Conservation (phyloP, 805 yeast species). For the Nadsonia fulvescens region DNA sequence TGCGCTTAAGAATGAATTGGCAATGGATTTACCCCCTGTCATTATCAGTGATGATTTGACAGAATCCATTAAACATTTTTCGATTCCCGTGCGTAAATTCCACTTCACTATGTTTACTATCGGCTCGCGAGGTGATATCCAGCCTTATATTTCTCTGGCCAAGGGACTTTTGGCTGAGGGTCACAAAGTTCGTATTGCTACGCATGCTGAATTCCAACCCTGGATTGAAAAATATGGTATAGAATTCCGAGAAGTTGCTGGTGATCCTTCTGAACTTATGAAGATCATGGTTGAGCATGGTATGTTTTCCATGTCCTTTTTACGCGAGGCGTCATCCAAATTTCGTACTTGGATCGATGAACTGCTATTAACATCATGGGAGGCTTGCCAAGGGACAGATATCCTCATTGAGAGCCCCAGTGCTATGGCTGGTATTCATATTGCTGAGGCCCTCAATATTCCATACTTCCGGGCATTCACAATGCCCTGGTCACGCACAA, state of each 20-base stretch:
- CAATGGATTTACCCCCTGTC: constrained; percentile 9
- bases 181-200: constrained; percentile 66
- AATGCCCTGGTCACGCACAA: constrained; percentile 95
- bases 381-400: constrained; percentile 67
- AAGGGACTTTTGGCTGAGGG: constrained; percentile 66
- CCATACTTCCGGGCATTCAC: constrained; percentile 93
- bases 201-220: constrained; percentile 63
- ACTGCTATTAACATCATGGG: constrained; percentile 58
- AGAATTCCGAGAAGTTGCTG: constrained; percentile 61
- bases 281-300: constrained; percentile 84
- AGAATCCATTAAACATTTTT: constrained; percentile 1
- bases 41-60: constrained; percentile 3
- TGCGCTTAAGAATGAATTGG: constrained; percentile 21
- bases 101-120: constrained; percentile 63
- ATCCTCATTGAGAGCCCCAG: constrained; percentile 88
- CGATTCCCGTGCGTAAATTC: constrained; percentile 13
- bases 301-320: constrained; percentile 60
- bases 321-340: constrained; percentile 64
- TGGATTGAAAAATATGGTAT: constrained; percentile 60
- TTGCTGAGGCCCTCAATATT: constrained; percentile 78
- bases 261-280: constrained; percentile 87
- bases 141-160: constrained; percentile 85
- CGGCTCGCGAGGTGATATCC: constrained; percentile 94
- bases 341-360: constrained; percentile 75
- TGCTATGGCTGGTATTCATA: constrained; percentile 88